Conservation (phyloP, 2,329 filamentous ascomycete genomes). For the Phialophora chinensis region DNA sequence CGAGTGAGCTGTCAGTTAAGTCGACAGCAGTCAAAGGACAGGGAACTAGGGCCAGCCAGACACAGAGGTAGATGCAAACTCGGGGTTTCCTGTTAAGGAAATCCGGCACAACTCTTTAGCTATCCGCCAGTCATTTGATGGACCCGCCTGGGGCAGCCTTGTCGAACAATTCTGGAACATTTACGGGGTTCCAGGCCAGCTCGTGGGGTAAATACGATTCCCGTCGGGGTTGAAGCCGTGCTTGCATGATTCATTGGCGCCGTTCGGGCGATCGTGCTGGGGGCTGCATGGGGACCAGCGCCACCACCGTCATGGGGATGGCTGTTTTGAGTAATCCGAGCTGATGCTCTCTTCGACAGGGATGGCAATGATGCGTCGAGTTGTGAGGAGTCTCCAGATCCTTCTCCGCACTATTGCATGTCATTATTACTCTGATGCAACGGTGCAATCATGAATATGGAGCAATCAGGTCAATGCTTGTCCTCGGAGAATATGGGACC, state of each 20-base stretch:
- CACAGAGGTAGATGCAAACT: not conserved
- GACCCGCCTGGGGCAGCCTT: not conserved
- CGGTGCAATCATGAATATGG: conserved; percentile 1
- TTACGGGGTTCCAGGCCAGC: not conserved
- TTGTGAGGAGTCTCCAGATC: conserved; percentile 5
- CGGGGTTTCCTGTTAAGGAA: conserved; percentile 2
- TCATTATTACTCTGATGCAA: conserved; percentile 3
- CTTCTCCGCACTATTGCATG: conserved; percentile 13
- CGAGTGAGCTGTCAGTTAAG: no score
- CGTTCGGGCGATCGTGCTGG: not conserved
- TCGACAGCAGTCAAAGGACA: no score
- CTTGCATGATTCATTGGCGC: not conserved
- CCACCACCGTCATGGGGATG: conserved; percentile 2
- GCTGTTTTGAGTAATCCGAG: conserved; percentile 5
- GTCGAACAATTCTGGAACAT: not conserved
- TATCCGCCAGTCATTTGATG: not conserved
- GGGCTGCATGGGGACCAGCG: not conserved
- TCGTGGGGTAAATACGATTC: not conserved
- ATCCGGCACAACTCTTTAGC: not conserved
- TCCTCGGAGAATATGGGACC: not conserved
- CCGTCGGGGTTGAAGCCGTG: not conserved
- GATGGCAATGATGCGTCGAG: not conserved
- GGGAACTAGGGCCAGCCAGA: not conserved
- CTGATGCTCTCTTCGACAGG: not conserved
- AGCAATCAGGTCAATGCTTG: not conserved